A percentile compares a stretch with the other conserved stretches of the same genome.
phyloP scores from a whole-genome alignment of 2,329 filamentous ascomycete genomes.

The Aspergillus aculeatinus region DNA sequence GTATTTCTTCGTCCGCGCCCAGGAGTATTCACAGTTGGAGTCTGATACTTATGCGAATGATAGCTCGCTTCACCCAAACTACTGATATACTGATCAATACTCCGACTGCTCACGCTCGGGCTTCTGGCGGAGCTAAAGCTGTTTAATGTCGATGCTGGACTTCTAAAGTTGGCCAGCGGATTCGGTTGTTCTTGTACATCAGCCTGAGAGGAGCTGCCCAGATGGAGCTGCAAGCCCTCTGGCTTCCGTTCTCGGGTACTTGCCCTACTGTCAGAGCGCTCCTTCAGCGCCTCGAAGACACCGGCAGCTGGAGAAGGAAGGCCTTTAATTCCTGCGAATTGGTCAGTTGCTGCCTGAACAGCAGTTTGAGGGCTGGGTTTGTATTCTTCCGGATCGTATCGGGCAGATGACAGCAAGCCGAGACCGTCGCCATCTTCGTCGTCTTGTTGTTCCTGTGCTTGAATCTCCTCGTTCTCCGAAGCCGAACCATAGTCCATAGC shows the following conservation, averaged over 20 bases:
- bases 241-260: slow-evolving; percentile 77
- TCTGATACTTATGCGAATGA: slow-evolving; percentile 54
- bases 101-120: slow-evolving; percentile 61
- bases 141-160: slow-evolving; percentile 38
- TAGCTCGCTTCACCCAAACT: slow-evolving; percentile 76
- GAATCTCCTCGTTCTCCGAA: slow-evolving; percentile 42
- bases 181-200: slow-evolving; percentile 52
- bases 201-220: slow-evolving; percentile 53
- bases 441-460: slow-evolving; percentile 26
- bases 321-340: slow-evolving; percentile 53
- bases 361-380: slow-evolving; percentile 59
- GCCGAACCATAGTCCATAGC: slow-evolving; percentile 51
- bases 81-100: slow-evolving; percentile 80
- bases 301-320: slow-evolving; percentile 69
- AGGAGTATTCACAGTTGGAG: slow-evolving; percentile 38
- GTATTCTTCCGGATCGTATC: slow-evolving; percentile 44
- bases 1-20: slow-evolving; percentile 54
- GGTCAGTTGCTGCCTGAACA: slow-evolving; percentile 66
- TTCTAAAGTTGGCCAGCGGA: slow-evolving; percentile 48
- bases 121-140: slow-evolving; percentile 55
- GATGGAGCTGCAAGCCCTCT: slow-evolving; percentile 67
- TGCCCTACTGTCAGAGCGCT: slow-evolving; percentile 55
- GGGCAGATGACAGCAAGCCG: slow-evolving; percentile 44
- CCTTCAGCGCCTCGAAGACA: slow-evolving; percentile 62
- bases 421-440: slow-evolving; percentile 14